Evolutionary conservation across 768 basidiomycete genomes (phyloP), one percentile per base, ranked within the genome.

Genomic region (Xerocomus potaroensis): DNA sequence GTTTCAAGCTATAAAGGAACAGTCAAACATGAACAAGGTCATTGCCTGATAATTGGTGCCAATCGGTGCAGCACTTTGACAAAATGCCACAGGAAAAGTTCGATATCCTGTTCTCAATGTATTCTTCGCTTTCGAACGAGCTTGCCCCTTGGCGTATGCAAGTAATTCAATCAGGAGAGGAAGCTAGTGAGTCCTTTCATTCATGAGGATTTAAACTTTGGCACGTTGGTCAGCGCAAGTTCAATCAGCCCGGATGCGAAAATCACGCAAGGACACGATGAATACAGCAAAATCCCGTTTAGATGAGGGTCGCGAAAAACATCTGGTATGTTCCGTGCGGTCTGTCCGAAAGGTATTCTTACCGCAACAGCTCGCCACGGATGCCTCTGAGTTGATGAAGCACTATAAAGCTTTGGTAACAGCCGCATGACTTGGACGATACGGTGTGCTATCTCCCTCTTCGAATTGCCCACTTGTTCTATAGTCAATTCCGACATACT

Each of bases 321-420:
- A 73, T 43, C 63, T 65, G 58, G 72, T 69, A 36, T 39, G 41
- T 26, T 18, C 43, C 40, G 7, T 19, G 8, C 19, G 8, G 8
- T 24, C 34, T 32, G 21, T 37, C 45, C 30, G 22, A 47, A 23
- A 38, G 19, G 34, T 35, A 45, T 41, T 14, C 36, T 39, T 21
- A 43, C 21, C 24, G 22, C 30, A 18, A 35, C 39, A 72, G 70
- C 56, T 74, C 22, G 68, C 63, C 7, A 59, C 58, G 35, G 71
- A 74, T 49, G 69, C 72, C 8, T 57, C 64, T 23, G 66, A 63
- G 16, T 57, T 71, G 40, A 69, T 74, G 55, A 73, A 65, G 37
- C 64, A 72, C 47, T 74, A 72, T 47, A 74, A 74, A 48, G 63
- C 71, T 37, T 51, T 67, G 18, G 45, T 73, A 37, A 51, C 60